Evolutionary conservation across 768 basidiomycete species (phyloP).

Genomic region (Paxillus rubicundulus): DNA sequence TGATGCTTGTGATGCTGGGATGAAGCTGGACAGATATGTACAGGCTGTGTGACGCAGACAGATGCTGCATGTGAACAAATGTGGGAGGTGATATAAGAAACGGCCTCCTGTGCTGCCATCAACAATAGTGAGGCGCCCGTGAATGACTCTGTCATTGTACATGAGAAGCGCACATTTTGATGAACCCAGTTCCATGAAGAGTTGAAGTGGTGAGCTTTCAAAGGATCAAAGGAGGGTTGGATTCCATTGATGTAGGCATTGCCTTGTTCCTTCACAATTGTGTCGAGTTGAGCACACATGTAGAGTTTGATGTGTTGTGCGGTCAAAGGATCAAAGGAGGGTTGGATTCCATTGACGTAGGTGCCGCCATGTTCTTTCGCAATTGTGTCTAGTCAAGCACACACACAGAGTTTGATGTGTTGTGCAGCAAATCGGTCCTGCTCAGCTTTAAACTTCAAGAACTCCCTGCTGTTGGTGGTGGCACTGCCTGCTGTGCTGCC

Average conservation of each 20-base stretch:
- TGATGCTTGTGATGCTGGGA: too few species aligned
- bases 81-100: too few species aligned
- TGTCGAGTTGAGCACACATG: conserved; percentile 88
- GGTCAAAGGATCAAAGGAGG: conserved; percentile 90
- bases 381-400: conserved; percentile 85
- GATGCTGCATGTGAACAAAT: too few species aligned
- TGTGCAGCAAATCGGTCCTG: conserved; percentile 90
- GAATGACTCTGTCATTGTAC: conserved; percentile 99
- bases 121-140: conserved; percentile 88
- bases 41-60: too few species aligned
- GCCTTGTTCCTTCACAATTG: conserved; percentile 88
- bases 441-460: conserved; percentile 92
- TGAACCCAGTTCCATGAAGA: conserved; percentile 98
- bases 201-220: conserved; percentile 97
- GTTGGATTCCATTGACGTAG: conserved; percentile 94
- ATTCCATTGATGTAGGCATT: conserved; percentile 93
- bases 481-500: conserved; percentile 61
- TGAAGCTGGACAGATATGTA: too few species aligned
- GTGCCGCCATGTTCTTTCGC: conserved; percentile 88
- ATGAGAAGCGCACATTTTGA: conserved; percentile 93
- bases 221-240: conserved; percentile 88
- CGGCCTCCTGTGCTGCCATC: too few species aligned
- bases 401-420: conserved; percentile 95
- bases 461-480: conserved; percentile 96
- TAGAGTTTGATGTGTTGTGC: conserved; percentile 92